Evolutionary conservation across 2,329 filamentous ascomycete genomes (phyloP), one percentile per base, ranked within the genome.

Genomic region (Pseudocercospora pini-densiflorae): DNA sequence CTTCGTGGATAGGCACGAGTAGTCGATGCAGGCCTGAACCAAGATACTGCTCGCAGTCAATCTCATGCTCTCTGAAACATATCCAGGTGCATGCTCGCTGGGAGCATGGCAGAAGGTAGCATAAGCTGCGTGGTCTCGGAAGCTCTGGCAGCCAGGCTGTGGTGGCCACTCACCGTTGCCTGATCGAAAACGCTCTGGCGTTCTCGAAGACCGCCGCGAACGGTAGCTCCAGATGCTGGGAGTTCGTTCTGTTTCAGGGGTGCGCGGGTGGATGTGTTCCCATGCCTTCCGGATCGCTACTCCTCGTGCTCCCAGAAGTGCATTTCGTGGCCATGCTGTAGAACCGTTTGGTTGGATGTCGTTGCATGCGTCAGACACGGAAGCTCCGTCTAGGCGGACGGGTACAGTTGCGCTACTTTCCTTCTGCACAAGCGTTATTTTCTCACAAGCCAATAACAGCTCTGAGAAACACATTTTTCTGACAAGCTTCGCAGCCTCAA

Each of bases 221-320:
- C 62, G 55, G 66, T 49, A 64, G 63, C 63, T 63, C 57, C 51
- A 62, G 63, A 59, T 64, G 63, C 61, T 24, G 19, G 21, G 36
- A 53, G 53, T 61, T 68, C 67, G 68, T 7, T 68, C 61, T 70
- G 68, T 68, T 71, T 72, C 69, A 68, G 67, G 68, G 65, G 49
- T 61, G 49, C 60, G 63, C 62, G 61, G 63, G 60, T 60, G 68
- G 66, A 61, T 61, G 58, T 66, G 65, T 67, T 67, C 60, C 61
- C 63, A 68, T 23, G 61, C 59, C 65, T 60, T 64, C 65, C 71
- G 68, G 64, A 68, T 67, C 27, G 69, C 59, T 54, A 63, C 66
- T 60, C 43, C 40, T 61, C 58, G 54, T 36, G 51, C 49, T 43
- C 40, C 55, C 59, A 27, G 57, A 47, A 23, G 60, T 61, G 63